phyloP scores from a whole-genome alignment of 2,329 filamentous ascomycete genomes.

The Penicillium brasilianum region DNA sequence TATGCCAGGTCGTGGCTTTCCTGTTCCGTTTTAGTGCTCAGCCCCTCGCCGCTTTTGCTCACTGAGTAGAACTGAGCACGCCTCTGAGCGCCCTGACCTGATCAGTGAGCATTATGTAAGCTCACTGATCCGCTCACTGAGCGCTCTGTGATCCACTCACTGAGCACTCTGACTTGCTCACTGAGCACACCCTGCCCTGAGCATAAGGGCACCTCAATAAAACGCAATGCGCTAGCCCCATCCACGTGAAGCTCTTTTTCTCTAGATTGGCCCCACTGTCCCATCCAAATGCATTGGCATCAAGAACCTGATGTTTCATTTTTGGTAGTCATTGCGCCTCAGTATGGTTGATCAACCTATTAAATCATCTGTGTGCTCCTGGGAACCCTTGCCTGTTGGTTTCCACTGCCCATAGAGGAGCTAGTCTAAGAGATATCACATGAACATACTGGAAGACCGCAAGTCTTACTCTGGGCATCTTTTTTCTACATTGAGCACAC shows the following conservation, averaged over 20 bases:
- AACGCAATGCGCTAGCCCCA: neutral
- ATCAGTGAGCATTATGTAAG: neutral
- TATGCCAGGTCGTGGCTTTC: neutral
- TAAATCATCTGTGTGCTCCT: constrained; percentile 2
- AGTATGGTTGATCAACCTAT: constrained; percentile 2
- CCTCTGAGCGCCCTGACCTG: constrained; percentile 10
- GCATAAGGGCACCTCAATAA: neutral
- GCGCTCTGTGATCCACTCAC: neutral
- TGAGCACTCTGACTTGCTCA: neutral
- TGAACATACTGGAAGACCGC: neutral
- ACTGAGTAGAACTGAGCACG: constrained; percentile 19
- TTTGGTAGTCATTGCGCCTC: constrained; percentile 7
- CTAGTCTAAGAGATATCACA: neutral
- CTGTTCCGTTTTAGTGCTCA: constrained; percentile 14
- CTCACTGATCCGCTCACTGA: neutral
- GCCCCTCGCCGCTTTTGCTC: constrained; percentile 17
- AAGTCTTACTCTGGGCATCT: neutral
- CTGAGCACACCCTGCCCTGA: neutral
- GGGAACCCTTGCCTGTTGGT: neutral
- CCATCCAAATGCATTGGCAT: constrained; percentile 1
- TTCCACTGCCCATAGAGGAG: neutral
- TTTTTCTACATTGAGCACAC: neutral
- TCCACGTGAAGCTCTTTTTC: constrained; percentile 1
- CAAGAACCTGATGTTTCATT: neutral
- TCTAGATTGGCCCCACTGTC: constrained; percentile 4